Percentiles rank a stretch among this genome's conserved stretches.
Conservation (phyloP, 768 basidiomycete genomes). For the Suillus discolor region DNA sequence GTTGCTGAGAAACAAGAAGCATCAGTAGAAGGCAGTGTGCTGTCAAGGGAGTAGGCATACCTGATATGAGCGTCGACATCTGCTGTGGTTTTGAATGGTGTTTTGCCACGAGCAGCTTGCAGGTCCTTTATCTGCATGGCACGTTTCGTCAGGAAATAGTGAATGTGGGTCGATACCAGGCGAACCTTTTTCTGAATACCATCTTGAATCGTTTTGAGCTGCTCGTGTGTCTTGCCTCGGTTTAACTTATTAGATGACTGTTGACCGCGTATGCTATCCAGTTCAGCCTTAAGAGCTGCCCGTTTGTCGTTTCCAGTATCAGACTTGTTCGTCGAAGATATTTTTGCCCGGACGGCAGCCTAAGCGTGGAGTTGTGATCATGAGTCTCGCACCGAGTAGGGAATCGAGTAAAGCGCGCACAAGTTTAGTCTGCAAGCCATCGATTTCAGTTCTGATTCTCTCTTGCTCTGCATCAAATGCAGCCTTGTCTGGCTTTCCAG, state of each 20-base stretch:
- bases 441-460: slow-evolving; percentile 80
- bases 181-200: slow-evolving; percentile 78
- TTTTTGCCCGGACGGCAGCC: slow-evolving; percentile 76
- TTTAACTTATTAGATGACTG: slow-evolving; percentile 79
- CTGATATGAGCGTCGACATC: slow-evolving; percentile 89
- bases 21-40: slow-evolving; percentile 8
- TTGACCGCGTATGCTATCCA: slow-evolving; percentile 74
- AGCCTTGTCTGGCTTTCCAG: slow-evolving; percentile 82
- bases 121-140: slow-evolving; percentile 76
- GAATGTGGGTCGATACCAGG: neutral
- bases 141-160: slow-evolving; percentile 10
- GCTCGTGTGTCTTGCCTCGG: slow-evolving; percentile 71
- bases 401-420: slow-evolving; percentile 47
- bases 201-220: slow-evolving; percentile 80
- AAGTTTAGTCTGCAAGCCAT: slow-evolving; percentile 74
- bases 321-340: slow-evolving; percentile 60
- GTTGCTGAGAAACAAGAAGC: slow-evolving; percentile 47
- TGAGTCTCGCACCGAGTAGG: neutral
- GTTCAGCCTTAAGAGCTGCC: slow-evolving; percentile 72
- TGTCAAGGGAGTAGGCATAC: slow-evolving; percentile 45
- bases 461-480: slow-evolving; percentile 86
- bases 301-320: slow-evolving; percentile 72
- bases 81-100: slow-evolving; percentile 74
- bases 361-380: slow-evolving; percentile 32
- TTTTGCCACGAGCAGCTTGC: slow-evolving; percentile 77